Conservation (phyloP, 306 rosid genomes). For the Malus sylvestris region DNA sequence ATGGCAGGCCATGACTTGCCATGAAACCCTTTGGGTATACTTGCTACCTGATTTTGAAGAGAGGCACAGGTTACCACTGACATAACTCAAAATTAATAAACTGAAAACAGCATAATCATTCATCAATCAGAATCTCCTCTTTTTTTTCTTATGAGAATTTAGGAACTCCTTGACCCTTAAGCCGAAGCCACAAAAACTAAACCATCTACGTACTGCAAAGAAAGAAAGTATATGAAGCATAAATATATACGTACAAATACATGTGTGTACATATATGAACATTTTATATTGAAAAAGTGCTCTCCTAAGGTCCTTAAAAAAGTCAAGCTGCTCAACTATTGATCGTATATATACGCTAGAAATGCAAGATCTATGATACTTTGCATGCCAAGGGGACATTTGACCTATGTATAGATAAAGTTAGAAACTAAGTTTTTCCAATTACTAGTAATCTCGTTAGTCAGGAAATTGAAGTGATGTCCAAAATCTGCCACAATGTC, state of each 20-base stretch:
- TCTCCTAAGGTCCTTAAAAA: background rate
- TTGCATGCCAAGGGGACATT: background rate
- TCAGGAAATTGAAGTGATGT: background rate
- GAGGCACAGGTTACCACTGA: slow-evolving; percentile 9
- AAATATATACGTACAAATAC: background rate
- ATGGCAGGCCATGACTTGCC: slow-evolving; percentile 83
- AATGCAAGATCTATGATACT: background rate
- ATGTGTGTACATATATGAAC: background rate
- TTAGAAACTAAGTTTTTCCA: background rate
- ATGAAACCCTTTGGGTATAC: slow-evolving; percentile 38
- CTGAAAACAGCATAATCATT: background rate
- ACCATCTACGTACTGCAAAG: background rate
- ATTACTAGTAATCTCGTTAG: background rate
- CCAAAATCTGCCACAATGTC: background rate
- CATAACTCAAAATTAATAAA: background rate
- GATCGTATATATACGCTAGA: background rate
- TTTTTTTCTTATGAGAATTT: background rate
- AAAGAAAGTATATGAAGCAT: background rate
- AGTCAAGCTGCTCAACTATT: background rate
- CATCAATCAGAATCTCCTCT: background rate
- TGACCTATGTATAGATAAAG: background rate
- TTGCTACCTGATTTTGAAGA: slow-evolving; percentile 19
- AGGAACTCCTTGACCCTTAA: background rate
- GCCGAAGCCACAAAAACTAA: background rate
- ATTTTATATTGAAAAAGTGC: background rate